Conservation (phyloP, 192 early-diverging fungal species). For the Umbelopsis vinacea region DNA sequence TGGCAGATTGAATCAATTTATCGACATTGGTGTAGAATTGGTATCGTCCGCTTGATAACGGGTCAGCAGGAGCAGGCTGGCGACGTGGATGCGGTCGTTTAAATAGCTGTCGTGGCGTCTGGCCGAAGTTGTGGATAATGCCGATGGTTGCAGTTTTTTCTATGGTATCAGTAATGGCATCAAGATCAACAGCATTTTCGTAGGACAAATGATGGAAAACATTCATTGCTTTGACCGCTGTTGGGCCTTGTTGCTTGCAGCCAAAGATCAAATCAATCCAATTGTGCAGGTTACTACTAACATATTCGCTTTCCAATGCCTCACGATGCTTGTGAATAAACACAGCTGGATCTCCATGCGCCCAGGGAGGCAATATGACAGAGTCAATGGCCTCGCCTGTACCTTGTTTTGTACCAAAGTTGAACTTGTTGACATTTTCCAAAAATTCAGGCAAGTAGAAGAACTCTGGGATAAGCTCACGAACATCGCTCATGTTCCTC, state of each 20-base stretch:
- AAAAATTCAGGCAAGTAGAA: slow-evolving; percentile 95
- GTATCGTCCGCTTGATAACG: slow-evolving; percentile 45
- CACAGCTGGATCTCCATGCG: slow-evolving; percentile 67
- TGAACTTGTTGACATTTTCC: slow-evolving; percentile 69
- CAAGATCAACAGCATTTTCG: slow-evolving; percentile 94
- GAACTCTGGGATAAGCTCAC: slow-evolving; percentile 96
- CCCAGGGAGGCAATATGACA: slow-evolving; percentile 89
- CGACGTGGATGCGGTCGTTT: slow-evolving; percentile 80
- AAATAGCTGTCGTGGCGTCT: slow-evolving; percentile 92
- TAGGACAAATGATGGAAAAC: slow-evolving; percentile 98
- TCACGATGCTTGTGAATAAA: slow-evolving; percentile 82
- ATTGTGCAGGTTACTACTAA: slow-evolving; percentile 85
- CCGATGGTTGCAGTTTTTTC: slow-evolving; percentile 89
- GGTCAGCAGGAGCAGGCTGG: slow-evolving; percentile 41
- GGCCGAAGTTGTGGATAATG: slow-evolving; percentile 97
- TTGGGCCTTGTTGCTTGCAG: slow-evolving; percentile 89
- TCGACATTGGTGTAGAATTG: slow-evolving; percentile 52
- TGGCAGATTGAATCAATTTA: slow-evolving; percentile 56
- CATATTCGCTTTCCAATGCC: slow-evolving; percentile 84
- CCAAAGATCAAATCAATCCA: slow-evolving; percentile 98
- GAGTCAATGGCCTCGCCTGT: slow-evolving; percentile 70
- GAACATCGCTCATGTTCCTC: slow-evolving; percentile 81
- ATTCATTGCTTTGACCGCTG: slow-evolving; percentile 85
- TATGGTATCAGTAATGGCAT: slow-evolving; percentile 85
- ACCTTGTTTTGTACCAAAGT: slow-evolving; percentile 64